Base-by-base conservation (phyloP, 2,329 filamentous ascomycete genomes). In the Fusarium concolor region DNA sequence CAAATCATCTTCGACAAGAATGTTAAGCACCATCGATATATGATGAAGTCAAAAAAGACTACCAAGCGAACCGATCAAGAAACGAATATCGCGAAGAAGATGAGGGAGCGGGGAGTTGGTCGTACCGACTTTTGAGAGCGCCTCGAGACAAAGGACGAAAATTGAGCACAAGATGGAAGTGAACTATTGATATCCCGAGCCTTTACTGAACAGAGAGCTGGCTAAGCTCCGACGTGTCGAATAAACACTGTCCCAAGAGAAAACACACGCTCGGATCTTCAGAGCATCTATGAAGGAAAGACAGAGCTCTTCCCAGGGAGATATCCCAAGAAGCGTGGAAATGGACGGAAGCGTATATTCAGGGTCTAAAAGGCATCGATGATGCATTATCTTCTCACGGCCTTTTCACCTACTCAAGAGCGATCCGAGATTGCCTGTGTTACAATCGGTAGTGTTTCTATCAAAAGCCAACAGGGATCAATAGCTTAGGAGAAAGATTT, bases 231-330 rank as follows among this genome's bases (percentile, higher is more conserved):
- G 31, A 35, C 8, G 1, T 17, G 10, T 4, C 11, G 2, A 24
- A 3, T n/a, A 52, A 18, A 9, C 8, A 31, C n/a, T 26, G 18
- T 24, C 15, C 29, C 14, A 17, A 9, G 1, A 10, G 2, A 11
- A 8, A 20, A 18, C 7, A 9, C 4, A 8, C 10, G 10, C 10
- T n/a, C 1, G 10, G 2, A 10, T 2, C 7, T 26, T 2, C 10
- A 15, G 35, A 3, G 9, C 22, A 24, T 15, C 6, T 17, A 43
- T 4, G 18, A 8, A n/a, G 9, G 17, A 52, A 31, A 9, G 6
- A 15, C 1, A 24, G 12, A 33, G 4, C 3, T 5, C n/a, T 22
- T 7, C 5, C 12, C 14, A 10, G 10, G 24, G 10, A 18, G 2
- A 28, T 12, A 3, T 29, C 11, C 5, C 2, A 18, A 24, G n/a